Conservation (phyloP, 2,329 filamentous ascomycete species). For the Achaetomium macrosporum region DNA sequence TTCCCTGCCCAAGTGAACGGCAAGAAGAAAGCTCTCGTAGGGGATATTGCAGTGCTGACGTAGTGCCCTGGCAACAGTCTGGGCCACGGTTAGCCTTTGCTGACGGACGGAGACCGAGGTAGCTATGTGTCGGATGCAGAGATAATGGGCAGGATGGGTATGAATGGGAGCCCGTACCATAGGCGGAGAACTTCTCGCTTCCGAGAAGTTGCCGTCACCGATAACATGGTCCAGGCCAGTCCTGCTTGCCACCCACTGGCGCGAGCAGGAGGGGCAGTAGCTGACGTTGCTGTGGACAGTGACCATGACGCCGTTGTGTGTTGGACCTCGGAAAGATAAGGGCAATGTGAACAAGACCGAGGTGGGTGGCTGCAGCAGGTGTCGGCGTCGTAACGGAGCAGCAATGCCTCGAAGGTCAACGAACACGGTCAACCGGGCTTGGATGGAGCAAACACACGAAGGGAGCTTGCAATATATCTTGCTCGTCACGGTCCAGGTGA, state of each 20-base stretch:
- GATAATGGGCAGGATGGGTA: not conserved
- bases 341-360: not conserved
- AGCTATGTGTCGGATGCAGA: too few species aligned
- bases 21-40: conserved; percentile 48
- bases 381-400: not conserved
- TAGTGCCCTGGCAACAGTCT: conserved; percentile 46
- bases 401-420: not conserved
- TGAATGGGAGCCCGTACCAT: conserved; percentile 13
- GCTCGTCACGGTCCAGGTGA: not conserved
- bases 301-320: conserved; percentile 17
- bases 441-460: not conserved
- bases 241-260: conserved; percentile 23
- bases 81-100: conserved; percentile 9
- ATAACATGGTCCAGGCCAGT: conserved; percentile 12
- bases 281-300: conserved; percentile 4
- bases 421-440: not conserved
- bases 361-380: not conserved
- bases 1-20: conserved; percentile 44
- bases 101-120: not conserved
- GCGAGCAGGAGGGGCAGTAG: conserved; percentile 14
- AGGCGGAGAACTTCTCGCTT: conserved; percentile 21
- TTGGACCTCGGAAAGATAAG: not conserved
- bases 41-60: conserved; percentile 48
- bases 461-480: conserved; percentile 9
- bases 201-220: conserved; percentile 18